A percentile compares a stretch with the other conserved stretches of the same genome.
Evolutionary conservation across 2,329 filamentous ascomycete species (phyloP).

Genomic region (Ascochyta viciae-villosae): DNA sequence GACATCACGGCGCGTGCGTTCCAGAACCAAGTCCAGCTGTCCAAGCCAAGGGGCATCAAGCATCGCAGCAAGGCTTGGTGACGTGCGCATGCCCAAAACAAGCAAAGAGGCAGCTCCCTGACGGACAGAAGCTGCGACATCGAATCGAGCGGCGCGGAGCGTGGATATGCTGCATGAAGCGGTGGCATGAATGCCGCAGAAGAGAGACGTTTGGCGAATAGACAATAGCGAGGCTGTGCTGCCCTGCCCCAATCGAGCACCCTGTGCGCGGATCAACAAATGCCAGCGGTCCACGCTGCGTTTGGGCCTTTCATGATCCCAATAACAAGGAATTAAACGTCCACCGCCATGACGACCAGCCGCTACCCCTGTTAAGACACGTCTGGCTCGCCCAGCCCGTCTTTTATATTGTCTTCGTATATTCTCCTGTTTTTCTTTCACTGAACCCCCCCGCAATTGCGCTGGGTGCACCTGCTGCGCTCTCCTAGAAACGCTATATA

Average conservation of each 20-base stretch:
- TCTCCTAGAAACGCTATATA: conserved; percentile 23
- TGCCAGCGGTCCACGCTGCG: conserved; percentile 13
- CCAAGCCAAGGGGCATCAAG: conserved; percentile 35
- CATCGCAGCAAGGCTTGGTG: conserved; percentile 37
- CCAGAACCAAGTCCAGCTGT: conserved; percentile 21
- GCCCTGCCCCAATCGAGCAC: conserved; percentile 14
- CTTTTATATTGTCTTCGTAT: conserved; percentile 11
- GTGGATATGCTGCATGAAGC: conserved; percentile 6
- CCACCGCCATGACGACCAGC: conserved; percentile 28
- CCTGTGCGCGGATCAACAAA: conserved; percentile 11
- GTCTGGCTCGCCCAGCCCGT: conserved; percentile 11
- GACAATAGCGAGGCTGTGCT: conserved; percentile 12
- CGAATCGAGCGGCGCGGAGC: conserved; percentile 8
- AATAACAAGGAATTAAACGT: conserved; percentile 31
- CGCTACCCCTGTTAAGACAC: conserved; percentile 10
- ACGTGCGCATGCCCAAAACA: conserved; percentile 25
- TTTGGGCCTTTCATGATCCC: conserved; percentile 12
- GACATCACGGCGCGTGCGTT: conserved; percentile 30
- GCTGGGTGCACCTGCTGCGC: conserved; percentile 18
- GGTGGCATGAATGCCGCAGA: conserved; percentile 9
- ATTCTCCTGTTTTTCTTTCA: conserved; percentile 3
- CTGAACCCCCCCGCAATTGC: conserved; percentile 14
- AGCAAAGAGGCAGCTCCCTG: conserved; percentile 5
- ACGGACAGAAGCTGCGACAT: not conserved
- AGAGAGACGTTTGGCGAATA: conserved; percentile 11